Percentiles rank a stretch among this genome's conserved stretches.
Conservation (phyloP, 768 basidiomycete species). For the Tremella mesenterica region DNA sequence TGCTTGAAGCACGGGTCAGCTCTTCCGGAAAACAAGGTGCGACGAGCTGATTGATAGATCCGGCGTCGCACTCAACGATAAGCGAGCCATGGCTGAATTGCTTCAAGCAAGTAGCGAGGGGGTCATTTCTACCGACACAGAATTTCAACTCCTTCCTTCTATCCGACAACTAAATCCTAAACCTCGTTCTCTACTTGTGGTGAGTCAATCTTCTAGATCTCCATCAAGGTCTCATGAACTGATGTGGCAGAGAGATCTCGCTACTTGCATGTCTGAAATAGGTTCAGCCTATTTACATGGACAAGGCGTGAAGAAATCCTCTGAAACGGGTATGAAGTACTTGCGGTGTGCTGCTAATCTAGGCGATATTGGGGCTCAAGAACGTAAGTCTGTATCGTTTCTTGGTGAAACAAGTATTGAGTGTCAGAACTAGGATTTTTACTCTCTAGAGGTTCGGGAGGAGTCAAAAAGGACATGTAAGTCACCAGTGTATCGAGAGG, state of each 20-base stretch:
- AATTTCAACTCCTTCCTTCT: conserved; percentile 18
- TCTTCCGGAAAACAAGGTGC: too few species aligned
- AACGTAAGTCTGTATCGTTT: conserved; percentile 28
- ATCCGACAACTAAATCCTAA: conserved; percentile 14
- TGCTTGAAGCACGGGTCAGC: conserved; percentile 40
- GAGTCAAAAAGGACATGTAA: conserved; percentile 44
- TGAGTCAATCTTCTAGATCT: conserved; percentile 16
- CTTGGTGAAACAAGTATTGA: background rate
- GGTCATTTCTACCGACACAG: conserved; percentile 12
- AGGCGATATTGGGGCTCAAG: conserved; percentile 41
- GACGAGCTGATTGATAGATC: too few species aligned
- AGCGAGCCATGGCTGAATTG: conserved; percentile 34
- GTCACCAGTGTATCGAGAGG: background rate
- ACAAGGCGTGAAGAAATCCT: conserved; percentile 38
- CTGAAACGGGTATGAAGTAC: conserved; percentile 36
- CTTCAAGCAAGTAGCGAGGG: conserved; percentile 36
- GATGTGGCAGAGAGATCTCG: conserved; percentile 30
- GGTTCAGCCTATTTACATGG: conserved; percentile 41
- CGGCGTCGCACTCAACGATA: conserved; percentile 38
- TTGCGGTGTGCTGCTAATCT: conserved; percentile 35
- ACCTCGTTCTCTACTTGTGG: conserved; percentile 21
- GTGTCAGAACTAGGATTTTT: conserved; percentile 39
- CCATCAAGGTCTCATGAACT: conserved; percentile 3
- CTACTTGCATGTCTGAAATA: conserved; percentile 40
- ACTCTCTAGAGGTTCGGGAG: conserved; percentile 34